A percentile compares a stretch with the other conserved stretches of the same genome.
Evolutionary conservation across 2,329 filamentous ascomycete genomes (phyloP).

Genomic region (Hymenotorrendiella dingleyae): DNA sequence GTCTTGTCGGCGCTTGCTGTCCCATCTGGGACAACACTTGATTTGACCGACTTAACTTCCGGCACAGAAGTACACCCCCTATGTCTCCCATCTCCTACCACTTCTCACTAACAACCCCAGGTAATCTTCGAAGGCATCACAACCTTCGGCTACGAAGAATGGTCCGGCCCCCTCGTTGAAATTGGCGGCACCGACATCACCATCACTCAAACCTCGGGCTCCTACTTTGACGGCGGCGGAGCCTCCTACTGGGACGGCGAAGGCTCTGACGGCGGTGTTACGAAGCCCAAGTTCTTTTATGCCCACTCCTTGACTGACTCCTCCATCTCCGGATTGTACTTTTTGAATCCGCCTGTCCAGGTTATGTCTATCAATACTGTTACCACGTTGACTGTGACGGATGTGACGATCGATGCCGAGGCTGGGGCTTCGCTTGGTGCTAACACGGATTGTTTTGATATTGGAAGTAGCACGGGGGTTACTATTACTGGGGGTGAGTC

Average conservation of each 20-base stretch:
- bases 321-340: conserved; percentile 40
- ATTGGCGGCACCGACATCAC: conserved; percentile 17
- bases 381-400: conserved; percentile 38
- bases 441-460: conserved; percentile 51
- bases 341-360: conserved; percentile 50
- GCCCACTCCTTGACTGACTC: conserved; percentile 45
- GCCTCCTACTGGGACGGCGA: conserved; percentile 54
- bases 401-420: conserved; percentile 50
- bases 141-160: conserved; percentile 63
- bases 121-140: conserved; percentile 61
- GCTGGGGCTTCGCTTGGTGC: conserved; percentile 40
- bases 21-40: conserved; percentile 54
- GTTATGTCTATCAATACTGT: conserved; percentile 33
- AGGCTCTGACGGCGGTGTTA: conserved; percentile 50
- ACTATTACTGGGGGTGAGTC: conserved; percentile 35
- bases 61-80: conserved; percentile 36
- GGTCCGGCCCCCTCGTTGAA: conserved; percentile 56
- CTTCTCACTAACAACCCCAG: conserved; percentile 17
- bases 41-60: conserved; percentile 41
- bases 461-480: conserved; percentile 39
- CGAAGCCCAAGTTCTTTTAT: conserved; percentile 58
- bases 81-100: not conserved
- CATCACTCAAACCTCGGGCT: conserved; percentile 40
- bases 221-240: conserved; percentile 50
- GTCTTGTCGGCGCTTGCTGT: conserved; percentile 47